phyloP scores from a whole-genome alignment of 2,329 filamentous ascomycete species.

The Fusarium udum region DNA sequence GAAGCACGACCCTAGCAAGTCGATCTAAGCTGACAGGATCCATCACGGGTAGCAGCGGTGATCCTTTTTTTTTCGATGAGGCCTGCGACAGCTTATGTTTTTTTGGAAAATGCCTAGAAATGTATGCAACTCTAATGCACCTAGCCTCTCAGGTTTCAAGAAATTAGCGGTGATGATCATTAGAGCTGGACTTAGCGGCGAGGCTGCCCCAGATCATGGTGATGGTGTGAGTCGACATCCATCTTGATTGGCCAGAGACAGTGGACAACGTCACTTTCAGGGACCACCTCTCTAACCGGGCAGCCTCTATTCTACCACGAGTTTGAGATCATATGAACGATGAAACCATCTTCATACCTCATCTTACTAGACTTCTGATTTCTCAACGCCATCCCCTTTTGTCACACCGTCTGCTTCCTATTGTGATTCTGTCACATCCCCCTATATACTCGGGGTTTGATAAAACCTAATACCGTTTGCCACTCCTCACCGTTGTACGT shows the following conservation, averaged over 20 bases:
- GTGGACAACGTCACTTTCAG: conserved; percentile 31
- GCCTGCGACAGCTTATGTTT: neutral
- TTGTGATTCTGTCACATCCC: conserved; percentile 9
- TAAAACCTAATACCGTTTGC: conserved; percentile 5
- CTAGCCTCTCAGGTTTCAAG: neutral
- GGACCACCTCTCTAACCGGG: conserved; percentile 7
- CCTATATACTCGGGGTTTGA: neutral
- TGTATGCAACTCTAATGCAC: neutral
- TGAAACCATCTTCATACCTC: conserved; percentile 3
- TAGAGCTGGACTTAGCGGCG: conserved; percentile 5
- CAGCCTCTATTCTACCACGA: conserved; percentile 13
- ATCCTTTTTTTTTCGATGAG: neutral
- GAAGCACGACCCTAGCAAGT: neutral
- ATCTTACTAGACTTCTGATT: conserved; percentile 1
- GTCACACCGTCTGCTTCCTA: neutral
- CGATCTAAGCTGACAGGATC: neutral
- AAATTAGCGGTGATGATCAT: neutral
- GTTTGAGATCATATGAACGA: conserved; percentile 23
- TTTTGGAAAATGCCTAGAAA: neutral
- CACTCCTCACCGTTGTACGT: conserved; percentile 27
- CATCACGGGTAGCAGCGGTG: neutral
- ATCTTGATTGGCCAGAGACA: conserved; percentile 22
- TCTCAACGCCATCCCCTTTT: conserved; percentile 13
- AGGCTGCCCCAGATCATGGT: conserved; percentile 10
- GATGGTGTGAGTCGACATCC: neutral